phyloP scores from a whole-genome alignment of 345 rosid species.

The Balakata baccata region DNA sequence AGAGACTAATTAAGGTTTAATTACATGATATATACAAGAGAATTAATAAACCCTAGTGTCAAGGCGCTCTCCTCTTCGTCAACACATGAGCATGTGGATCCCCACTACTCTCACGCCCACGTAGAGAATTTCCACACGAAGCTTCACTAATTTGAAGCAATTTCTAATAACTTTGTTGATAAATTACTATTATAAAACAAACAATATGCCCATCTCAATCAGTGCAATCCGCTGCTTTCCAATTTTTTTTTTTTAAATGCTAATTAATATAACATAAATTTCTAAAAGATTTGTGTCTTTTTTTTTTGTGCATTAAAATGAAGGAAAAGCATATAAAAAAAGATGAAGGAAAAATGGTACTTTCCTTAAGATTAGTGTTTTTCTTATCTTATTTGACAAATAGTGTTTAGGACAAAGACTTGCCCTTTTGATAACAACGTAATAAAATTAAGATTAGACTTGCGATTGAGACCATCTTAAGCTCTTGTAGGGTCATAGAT shows the following conservation, averaged over 20 bases:
- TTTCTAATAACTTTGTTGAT: background rate
- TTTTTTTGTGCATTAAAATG: background rate
- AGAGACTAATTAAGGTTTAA: too few relatives aligned
- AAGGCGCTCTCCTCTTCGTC: slow-evolving; percentile 22
- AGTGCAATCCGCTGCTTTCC: slow-evolving; percentile 16
- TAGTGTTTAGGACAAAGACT: background rate
- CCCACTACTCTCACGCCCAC: too few relatives aligned
- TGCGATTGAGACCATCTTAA: slow-evolving; percentile 36
- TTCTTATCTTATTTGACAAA: slow-evolving; percentile 4
- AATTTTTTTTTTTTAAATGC: too few relatives aligned
- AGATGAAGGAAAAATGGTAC: background rate
- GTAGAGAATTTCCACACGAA: background rate
- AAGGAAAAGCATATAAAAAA: background rate
- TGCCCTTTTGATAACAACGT: slow-evolving; percentile 9
- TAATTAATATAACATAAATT: background rate
- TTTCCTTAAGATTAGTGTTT: background rate
- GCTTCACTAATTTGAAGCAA: slow-evolving; percentile 9
- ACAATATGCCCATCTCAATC: slow-evolving; percentile 26
- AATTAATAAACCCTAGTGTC: slow-evolving; percentile 18
- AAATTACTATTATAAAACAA: slow-evolving; percentile 11
- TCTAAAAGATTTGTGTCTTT: background rate
- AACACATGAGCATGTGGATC: slow-evolving; percentile 38
- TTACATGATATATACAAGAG: too few relatives aligned
- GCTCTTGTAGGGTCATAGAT: slow-evolving; percentile 22
- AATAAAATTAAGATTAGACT: slow-evolving; percentile 26